Conservation (phyloP, 2,329 filamentous ascomycete species). For the Triangularia verruculosa region DNA sequence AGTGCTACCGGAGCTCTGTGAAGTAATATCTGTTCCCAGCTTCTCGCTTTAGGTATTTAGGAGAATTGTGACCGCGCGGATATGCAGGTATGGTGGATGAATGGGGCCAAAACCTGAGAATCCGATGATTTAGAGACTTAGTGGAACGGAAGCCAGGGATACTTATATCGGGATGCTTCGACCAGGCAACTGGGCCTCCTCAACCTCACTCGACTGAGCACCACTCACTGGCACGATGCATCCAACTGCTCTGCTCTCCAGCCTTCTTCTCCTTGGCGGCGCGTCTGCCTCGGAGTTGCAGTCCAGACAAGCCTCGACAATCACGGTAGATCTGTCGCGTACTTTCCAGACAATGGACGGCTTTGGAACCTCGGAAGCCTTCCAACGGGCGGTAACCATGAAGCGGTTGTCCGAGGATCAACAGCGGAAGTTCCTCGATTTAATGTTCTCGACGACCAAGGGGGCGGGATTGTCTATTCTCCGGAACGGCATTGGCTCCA, state of each 20-base stretch:
- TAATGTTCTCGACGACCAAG: conserved; percentile 38
- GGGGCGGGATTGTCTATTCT: conserved; percentile 38
- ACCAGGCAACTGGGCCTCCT: not conserved
- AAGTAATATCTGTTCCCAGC: not conserved
- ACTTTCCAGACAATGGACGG: conserved; percentile 41
- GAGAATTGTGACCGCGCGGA: not conserved
- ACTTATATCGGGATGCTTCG: not conserved
- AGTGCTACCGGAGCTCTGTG: not conserved
- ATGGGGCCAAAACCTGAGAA: not conserved
- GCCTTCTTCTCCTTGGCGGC: not conserved
- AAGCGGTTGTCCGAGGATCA: conserved; percentile 32
- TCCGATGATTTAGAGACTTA: not conserved
- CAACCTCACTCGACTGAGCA: not conserved
- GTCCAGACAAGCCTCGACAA: conserved; percentile 33
- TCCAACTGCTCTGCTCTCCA: not conserved
- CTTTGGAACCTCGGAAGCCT: conserved; percentile 41
- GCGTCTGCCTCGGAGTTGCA: not conserved
- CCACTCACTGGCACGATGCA: not conserved
- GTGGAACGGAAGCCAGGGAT: not conserved
- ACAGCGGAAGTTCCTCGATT: conserved; percentile 35
- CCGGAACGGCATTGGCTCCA: conserved; percentile 41
- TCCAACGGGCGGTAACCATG: conserved; percentile 39
- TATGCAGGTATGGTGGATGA: not conserved
- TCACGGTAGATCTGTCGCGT: conserved; percentile 23
- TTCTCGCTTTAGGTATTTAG: not conserved